Percentiles rank a stretch among this genome's conserved stretches.
phyloP scores from a whole-genome alignment of 768 basidiomycete genomes.

The Lactarius indigo region DNA sequence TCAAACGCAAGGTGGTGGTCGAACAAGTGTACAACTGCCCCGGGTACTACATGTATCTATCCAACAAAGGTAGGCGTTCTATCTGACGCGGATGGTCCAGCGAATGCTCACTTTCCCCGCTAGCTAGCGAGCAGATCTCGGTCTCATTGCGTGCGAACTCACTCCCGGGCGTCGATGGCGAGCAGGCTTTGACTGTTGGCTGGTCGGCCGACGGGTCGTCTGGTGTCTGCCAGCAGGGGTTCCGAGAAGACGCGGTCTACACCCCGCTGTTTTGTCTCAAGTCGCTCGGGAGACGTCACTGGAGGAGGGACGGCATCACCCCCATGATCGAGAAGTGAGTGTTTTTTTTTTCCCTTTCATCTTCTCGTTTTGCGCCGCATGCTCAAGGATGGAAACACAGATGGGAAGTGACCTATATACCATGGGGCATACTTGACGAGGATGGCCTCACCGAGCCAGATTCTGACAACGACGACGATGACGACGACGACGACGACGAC shows the following conservation, averaged over 20 bases:
- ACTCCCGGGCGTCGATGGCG: neutral
- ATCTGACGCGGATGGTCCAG: neutral
- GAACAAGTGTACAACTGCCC: slow-evolving; percentile 9
- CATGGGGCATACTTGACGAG: slow-evolving; percentile 15
- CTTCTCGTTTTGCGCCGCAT: neutral
- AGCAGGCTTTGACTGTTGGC: neutral
- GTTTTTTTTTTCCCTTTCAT: neutral
- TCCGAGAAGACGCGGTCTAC: neutral
- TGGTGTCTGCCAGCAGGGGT: slow-evolving; percentile 8
- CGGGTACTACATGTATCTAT: slow-evolving; percentile 19
- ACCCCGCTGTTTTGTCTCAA: slow-evolving; percentile 10
- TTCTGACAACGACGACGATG: neutral
- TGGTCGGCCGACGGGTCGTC: slow-evolving; percentile 7
- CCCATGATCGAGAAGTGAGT: slow-evolving; percentile 5
- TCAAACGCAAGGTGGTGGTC: slow-evolving; percentile 9
- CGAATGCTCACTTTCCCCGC: neutral
- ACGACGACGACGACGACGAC: neutral
- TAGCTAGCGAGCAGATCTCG: slow-evolving; percentile 8
- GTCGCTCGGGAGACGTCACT: neutral
- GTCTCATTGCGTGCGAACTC: slow-evolving; percentile 3
- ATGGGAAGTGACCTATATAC: slow-evolving; percentile 12
- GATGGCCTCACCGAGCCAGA: slow-evolving; percentile 14
- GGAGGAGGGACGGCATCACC: slow-evolving; percentile 3
- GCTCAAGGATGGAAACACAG: slow-evolving; percentile 9
- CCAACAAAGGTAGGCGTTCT: slow-evolving; percentile 3